Evolutionary conservation across 768 basidiomycete species (phyloP), one percentile per base, ranked within the genome.

Genomic region (Grammothele lineata): DNA sequence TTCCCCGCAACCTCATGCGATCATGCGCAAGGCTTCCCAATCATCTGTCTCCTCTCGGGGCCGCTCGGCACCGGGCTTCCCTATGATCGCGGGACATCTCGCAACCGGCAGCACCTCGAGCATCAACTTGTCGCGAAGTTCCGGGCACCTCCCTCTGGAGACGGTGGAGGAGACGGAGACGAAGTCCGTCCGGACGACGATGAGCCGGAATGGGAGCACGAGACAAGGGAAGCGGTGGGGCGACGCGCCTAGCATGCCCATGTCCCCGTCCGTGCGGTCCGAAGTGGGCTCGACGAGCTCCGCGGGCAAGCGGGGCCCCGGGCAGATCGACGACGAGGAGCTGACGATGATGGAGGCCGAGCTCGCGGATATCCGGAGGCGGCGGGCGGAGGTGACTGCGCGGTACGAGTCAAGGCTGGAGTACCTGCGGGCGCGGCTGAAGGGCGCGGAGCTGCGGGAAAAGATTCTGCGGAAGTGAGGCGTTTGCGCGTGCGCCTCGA

Each of bases 381-480:
- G 86, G 52, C 70, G 85, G 30, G 80, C 77, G 45, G 87, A 89
- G 57, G 85, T 92, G 24, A 75, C 74, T 26, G 70, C 68, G 53
- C 76, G 87, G 55, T 92, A 92, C 57, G 83, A 86, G 45, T 76
- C 76, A 26, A 80, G 88, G 38, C 62, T 92, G 59, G 87, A 89
- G 53, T 92, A 87, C 61, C 68, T 92, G 56, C 78, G 85, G 27
- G 89, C 89, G 30, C 85, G 86, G 66, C 61, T 92, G 60, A 90
- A 89, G 66, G 84, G 85, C 17, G 89, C 87, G 1, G 85, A 90
- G 67, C 62, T 92, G 58, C 86, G 85, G 53, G 90, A 92, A 70
- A 87, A 88, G 62, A 66, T 92, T 56, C 55, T 85, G 70, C 80
- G 77, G 61, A 83, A 76, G 45, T 69, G 22, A 30, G n/a, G n/a